A percentile compares a stretch with the other conserved stretches of the same genome.
Evolutionary conservation across 768 basidiomycete genomes (phyloP).

Genomic region (Tylopilus sp.): DNA sequence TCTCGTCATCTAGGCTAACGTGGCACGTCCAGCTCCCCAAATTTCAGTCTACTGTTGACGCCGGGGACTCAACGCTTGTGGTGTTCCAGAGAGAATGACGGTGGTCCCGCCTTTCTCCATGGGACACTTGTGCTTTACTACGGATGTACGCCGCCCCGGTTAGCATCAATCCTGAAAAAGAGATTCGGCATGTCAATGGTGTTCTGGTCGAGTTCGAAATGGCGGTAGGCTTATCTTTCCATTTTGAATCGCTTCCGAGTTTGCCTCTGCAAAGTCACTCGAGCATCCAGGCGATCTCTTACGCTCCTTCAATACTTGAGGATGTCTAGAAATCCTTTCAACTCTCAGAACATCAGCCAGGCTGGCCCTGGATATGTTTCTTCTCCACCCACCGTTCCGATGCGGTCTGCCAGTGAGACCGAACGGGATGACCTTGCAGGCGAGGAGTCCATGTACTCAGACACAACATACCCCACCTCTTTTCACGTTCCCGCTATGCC

Average conservation of each 20-base stretch:
- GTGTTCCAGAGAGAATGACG: conserved; percentile 3
- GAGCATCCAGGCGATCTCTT: conserved; percentile 19
- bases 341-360: conserved; percentile 9
- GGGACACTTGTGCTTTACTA: neutral
- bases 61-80: no score
- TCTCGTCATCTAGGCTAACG: neutral
- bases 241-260: neutral
- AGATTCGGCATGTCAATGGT: neutral
- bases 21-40: neutral
- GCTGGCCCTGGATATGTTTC: conserved; percentile 21
- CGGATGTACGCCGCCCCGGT: neutral
- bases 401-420: neutral
- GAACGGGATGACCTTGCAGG: neutral
- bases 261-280: neutral
- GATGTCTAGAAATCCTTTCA: conserved; percentile 19
- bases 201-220: conserved; percentile 21
- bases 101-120: conserved; percentile 1
- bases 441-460: conserved; percentile 1
- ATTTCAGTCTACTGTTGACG: neutral
- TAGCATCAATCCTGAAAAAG: neutral
- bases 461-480: conserved; percentile 4
- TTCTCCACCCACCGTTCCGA: neutral
- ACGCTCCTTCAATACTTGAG: conserved; percentile 6
- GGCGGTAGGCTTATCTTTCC: conserved; percentile 8
- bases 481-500: conserved; percentile 11